Evolutionary conservation across 805 yeast genomes (phyloP), one percentile per base, ranked within the genome.

Genomic region (Metschnikowia drakensbergensis): DNA sequence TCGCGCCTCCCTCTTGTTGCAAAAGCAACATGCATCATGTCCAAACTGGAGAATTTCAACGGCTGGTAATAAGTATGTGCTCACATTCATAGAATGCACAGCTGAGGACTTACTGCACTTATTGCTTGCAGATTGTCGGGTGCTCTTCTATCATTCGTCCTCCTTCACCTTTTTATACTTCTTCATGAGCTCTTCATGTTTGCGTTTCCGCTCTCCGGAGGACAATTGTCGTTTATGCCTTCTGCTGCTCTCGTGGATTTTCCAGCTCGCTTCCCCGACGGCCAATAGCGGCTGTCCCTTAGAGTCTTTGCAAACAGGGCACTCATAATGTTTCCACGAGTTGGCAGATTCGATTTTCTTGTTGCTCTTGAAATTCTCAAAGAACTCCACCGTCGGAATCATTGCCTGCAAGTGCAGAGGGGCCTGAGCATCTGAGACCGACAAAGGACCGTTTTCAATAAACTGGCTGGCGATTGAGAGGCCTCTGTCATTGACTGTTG

Each of bases 221-320:
- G 71, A 68, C 13, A 76, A 41, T 47, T 74, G 77, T n/a, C 75
- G 69, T 53, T 74, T 78, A 60, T 91, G 99, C 49, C 86, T 75
- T 51, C 83, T 74, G 49, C 96, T 83, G 17, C 69, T 67, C 42
- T 82, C 50, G 65, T 92, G 99, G 4, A 78, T 74, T 5, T 79
- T 64, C 84, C 88, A 88, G 44, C 77, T 84, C 1, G 80, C 78
- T 43, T 79, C 82, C 0, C 97, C 97, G 6, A 94, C 81, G 0
- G 86, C 77, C 0, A 89, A 74, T 10, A 85, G 63, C 1, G 79
- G 74, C 3, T 80, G 73, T 1, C 82, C 81, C 3, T 74, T 71
- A 32, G 72, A 68, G 54, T 81, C 84, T 5, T 64, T 66, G 62
- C 99, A 92, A 0, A 74, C 64, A 1, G 79, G 77, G 63, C 99